These are phyloP conservation scores for Porphyrellus cyaneotinctus DNA, from an alignment of 768 basidiomycete species.

Conservation along the genomic window DNA sequence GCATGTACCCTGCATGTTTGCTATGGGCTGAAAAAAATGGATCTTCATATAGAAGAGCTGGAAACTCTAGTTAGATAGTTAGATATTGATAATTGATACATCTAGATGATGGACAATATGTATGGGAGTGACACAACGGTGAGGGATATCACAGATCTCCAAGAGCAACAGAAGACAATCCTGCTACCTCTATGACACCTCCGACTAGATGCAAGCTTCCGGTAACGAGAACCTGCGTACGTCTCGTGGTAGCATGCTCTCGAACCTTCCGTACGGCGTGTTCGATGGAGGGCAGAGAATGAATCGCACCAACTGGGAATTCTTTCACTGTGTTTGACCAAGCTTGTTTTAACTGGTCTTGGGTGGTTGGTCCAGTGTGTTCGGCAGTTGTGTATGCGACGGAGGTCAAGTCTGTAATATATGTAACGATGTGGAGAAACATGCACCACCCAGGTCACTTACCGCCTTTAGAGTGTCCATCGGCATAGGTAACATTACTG, in stretches of 20 bases:
- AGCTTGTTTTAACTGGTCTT: conserved; percentile 68
- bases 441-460: conserved; percentile 19
- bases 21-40: neutral
- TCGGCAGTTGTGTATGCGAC: conserved; percentile 61
- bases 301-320: conserved; percentile 58
- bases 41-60: neutral
- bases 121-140: neutral
- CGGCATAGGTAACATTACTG: conserved; percentile 90
- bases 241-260: conserved; percentile 30
- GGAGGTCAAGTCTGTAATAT: conserved; percentile 66
- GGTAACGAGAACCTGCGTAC: conserved; percentile 70
- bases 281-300: conserved; percentile 85
- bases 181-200: conserved; percentile 89
- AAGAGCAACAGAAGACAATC: conserved; percentile 65
- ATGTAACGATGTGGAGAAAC: conserved; percentile 1
- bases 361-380: conserved; percentile 63
- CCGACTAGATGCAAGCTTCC: conserved; percentile 95
- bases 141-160: conserved; percentile 30
- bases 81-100: conserved; percentile 3
- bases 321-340: conserved; percentile 65
- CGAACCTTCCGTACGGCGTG: conserved; percentile 75
- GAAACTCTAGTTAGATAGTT: conserved; percentile 7
- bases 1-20: neutral
- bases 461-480: conserved; percentile 92
- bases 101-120: conserved; percentile 2